phyloP scores from a whole-genome alignment of 2,329 filamentous ascomycete species.

The Colletotrichum horii region DNA sequence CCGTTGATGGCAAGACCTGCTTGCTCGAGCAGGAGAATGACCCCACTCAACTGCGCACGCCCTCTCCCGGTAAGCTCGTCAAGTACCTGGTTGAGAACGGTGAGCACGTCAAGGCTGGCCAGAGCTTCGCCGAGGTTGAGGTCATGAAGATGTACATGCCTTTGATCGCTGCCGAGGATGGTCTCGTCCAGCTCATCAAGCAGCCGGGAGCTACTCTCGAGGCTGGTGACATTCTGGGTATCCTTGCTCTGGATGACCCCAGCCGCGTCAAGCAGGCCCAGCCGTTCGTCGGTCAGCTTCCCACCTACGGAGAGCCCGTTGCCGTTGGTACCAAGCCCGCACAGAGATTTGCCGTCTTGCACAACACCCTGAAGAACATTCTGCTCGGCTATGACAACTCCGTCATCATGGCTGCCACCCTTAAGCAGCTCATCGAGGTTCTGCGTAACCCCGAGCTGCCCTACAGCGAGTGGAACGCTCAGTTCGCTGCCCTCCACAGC shows the following conservation, averaged over 20 bases:
- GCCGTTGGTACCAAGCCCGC: constrained; percentile 90
- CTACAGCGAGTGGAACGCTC: constrained; percentile 94
- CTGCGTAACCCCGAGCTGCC: constrained; percentile 89
- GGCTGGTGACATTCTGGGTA: constrained; percentile 97
- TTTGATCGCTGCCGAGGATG: constrained; percentile 90
- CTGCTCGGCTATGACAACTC: constrained; percentile 96
- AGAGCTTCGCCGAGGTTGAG: constrained; percentile 95
- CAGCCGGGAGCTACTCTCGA: constrained; percentile 97
- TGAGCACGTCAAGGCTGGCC: constrained; percentile 87
- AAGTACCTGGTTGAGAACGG: constrained; percentile 98
- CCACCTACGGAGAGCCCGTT: constrained; percentile 83
- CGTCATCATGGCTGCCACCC: constrained; percentile 86
- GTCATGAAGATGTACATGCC: constrained; percentile 99
- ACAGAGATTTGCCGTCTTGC: constrained; percentile 81
- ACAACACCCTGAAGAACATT: constrained; percentile 84
- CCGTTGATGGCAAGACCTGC: constrained; percentile 97
- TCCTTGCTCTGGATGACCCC: constrained; percentile 92
- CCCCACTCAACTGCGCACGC: constrained; percentile 93
- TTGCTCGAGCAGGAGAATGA: constrained; percentile 98
- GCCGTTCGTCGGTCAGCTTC: constrained; percentile 90
- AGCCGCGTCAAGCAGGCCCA: constrained; percentile 96
- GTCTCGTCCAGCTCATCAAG: constrained; percentile 97
- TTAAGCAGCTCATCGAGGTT: constrained; percentile 90
- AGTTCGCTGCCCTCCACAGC: constrained; percentile 95
- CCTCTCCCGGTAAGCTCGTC: constrained; percentile 95